These are phyloP conservation scores for Heritiera littoralis DNA, from an alignment of 345 rosid genomes.

Conservation along the genomic window DNA sequence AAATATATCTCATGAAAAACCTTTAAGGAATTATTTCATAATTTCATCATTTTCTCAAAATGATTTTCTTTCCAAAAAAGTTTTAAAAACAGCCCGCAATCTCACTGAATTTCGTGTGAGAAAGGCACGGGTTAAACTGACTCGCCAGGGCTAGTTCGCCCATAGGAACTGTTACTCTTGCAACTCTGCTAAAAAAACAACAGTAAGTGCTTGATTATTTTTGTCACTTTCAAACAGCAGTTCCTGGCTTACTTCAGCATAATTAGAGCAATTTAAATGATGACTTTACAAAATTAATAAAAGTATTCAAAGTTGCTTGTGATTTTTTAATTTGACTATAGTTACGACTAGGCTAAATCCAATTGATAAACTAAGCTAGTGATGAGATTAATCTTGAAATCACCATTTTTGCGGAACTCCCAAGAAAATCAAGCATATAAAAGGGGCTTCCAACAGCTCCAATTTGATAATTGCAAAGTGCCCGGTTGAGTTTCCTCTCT, in stretches of 20 bases:
- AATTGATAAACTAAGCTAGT: no score
- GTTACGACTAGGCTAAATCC: background rate
- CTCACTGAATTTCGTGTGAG: no score
- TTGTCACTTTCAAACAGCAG: background rate
- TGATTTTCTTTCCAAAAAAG: no score
- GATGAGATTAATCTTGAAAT: background rate
- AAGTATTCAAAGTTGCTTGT: constrained; percentile 8
- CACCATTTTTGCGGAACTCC: background rate
- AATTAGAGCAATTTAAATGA: constrained; percentile 26
- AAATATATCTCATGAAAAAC: no score
- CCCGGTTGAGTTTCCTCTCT: background rate
- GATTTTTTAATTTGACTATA: constrained; percentile 6
- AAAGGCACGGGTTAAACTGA: no score
- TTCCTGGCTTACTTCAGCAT: background rate
- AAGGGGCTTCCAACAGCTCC: background rate
- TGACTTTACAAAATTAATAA: background rate
- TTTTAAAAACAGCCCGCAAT: no score
- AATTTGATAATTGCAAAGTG: background rate
- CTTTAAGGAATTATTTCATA: no score
- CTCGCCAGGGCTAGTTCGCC: no score
- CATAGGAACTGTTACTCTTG: background rate
- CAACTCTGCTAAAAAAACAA: background rate
- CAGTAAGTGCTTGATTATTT: background rate
- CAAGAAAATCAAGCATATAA: background rate
- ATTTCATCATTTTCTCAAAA: no score